These are phyloP conservation scores for Fabrea salina DNA, from an alignment of 169 alveolate genomes.

Conservation along the genomic window DNA sequence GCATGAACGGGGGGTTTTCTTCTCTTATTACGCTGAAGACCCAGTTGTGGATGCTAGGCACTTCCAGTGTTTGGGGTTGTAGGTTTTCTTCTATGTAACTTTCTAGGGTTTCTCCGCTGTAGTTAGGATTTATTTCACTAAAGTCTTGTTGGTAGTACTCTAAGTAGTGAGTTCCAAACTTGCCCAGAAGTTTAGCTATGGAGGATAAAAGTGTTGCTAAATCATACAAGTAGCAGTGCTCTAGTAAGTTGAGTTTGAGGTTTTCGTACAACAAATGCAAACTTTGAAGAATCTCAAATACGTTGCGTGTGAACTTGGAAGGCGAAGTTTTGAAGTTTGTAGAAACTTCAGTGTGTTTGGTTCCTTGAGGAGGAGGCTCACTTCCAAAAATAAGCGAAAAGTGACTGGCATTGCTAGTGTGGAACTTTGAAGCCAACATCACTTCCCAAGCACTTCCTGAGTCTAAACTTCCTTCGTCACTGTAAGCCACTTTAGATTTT, in stretches of 20 bases:
- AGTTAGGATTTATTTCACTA: not conserved
- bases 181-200: not conserved
- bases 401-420: not conserved
- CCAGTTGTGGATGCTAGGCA: slow-evolving; percentile 13
- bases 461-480: not conserved
- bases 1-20: not conserved
- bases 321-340: not conserved
- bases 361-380: not conserved
- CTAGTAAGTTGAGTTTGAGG: not conserved
- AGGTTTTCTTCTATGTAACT: not conserved
- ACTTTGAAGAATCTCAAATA: not conserved
- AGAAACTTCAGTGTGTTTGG: not conserved
- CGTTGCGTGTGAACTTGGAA: not conserved
- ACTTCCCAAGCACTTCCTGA: not conserved
- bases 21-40: not conserved
- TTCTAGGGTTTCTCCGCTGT: slow-evolving; percentile 1
- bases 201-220: not conserved
- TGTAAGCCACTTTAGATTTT: slow-evolving; percentile 7
- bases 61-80: too few species aligned
- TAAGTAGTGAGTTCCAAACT: not conserved
- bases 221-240: not conserved
- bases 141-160: not conserved
- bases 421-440: not conserved
- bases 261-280: slow-evolving; percentile 24
- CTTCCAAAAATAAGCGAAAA: not conserved